phyloP scores from a whole-genome alignment of 306 rosid genomes.

The Chamaecrista fasciculata region DNA sequence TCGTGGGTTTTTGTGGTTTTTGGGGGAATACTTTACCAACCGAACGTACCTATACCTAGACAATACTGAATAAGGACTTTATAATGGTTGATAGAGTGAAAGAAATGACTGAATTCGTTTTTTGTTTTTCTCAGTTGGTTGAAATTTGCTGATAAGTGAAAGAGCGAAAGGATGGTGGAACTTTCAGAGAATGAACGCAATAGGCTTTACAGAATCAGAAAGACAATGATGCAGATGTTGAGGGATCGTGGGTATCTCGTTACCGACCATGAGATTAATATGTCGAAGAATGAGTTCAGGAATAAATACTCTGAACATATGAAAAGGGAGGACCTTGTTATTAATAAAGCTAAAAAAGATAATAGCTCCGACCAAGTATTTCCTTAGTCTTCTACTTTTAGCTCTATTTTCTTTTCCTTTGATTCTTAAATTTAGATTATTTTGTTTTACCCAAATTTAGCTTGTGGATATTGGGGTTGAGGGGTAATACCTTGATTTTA shows the following conservation, averaged over 20 bases:
- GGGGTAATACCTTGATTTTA: no score
- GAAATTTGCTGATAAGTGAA: not conserved
- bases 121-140: not conserved
- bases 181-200: slow-evolving; percentile 38
- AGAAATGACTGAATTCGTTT: not conserved
- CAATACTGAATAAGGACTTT: not conserved
- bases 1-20: no score
- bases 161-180: slow-evolving; percentile 41
- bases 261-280: slow-evolving; percentile 52
- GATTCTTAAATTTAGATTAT: no score
- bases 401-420: no score
- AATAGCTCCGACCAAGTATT: slow-evolving; percentile 47
- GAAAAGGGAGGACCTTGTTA: slow-evolving; percentile 71
- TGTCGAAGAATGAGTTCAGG: slow-evolving; percentile 51
- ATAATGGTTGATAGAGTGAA: not conserved
- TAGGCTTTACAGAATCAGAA: slow-evolving; percentile 45
- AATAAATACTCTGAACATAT: slow-evolving; percentile 39
- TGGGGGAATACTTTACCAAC: not conserved
- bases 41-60: not conserved
- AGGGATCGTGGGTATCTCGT: slow-evolving; percentile 56
- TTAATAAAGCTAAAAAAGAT: slow-evolving; percentile 52
- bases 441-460: not conserved
- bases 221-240: slow-evolving; percentile 71
- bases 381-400: no score
- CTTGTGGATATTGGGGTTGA: not conserved